Evolutionary conservation across 2,329 filamentous ascomycete genomes (phyloP), one percentile per base, ranked within the genome.

Genomic region (Fusarium dlaminii): DNA sequence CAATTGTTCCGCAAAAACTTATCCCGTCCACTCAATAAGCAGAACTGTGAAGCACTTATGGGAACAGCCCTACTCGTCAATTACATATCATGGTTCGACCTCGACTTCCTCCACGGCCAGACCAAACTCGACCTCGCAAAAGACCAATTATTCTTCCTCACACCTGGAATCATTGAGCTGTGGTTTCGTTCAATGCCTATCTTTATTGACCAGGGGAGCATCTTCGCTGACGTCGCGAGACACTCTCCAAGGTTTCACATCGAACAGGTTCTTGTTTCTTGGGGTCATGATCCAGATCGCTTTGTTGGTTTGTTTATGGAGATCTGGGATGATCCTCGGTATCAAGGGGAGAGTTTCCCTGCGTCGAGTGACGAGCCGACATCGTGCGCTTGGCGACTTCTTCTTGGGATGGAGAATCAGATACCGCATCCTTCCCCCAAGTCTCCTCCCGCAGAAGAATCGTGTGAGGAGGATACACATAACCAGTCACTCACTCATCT

Each of bases 311-410:
- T 17, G 3, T n/a, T 58, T 3, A 49, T 58, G 39, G 14, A 10
- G 2, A 36, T 49, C 14, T 58, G 55, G 55, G 39, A 58, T 36
- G 55, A 58, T 18, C 40, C 40, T 22, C 14, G 15, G 0, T 36
- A 49, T 13, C 30, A 27, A 8, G 2, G 2, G 11, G 15, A n/a
- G 3, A 18, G 2, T 13, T 14, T 0, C 3, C 6, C 18, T 2
- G 15, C 5, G 9, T 1, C 10, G 4, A 58, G 11, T 27, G 30
- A n/a, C 5, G 55, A 49, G 6, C 40, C 55, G 20, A 58, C 55
- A 5, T 58, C 40, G 14, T 58, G 55, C 14, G 55, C 40, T 11
- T 58, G 55, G 55, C 14, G 55, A 17, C 55, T 58, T n/a, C 30
- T 58, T 20, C 40, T 49, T 0, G 55, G 55, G 6, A 48, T 58